These are phyloP conservation scores for Beauveria pseudobassiana DNA, from an alignment of 2,329 filamentous ascomycete genomes.

Conservation along the genomic window DNA sequence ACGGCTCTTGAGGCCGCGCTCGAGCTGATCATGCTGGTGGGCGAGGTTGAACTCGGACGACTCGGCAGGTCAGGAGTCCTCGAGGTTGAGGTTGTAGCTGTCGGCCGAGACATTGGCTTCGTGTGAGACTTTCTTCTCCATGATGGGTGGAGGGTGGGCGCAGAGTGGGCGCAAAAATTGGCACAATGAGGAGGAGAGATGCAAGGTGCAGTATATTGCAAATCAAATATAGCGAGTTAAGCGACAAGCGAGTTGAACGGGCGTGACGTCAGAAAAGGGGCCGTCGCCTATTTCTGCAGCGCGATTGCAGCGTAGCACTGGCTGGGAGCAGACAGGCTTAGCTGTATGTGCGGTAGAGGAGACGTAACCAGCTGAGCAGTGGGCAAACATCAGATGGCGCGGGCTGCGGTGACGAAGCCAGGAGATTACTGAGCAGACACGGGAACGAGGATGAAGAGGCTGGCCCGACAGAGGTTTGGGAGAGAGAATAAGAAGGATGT, in stretches of 20 bases:
- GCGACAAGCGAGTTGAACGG: not conserved
- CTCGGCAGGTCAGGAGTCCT: constrained; percentile 18
- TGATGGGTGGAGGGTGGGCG: not conserved
- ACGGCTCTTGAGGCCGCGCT: constrained; percentile 50
- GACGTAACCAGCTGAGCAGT: constrained; percentile 5
- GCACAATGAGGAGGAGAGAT: not conserved
- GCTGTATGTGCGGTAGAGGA: constrained; percentile 10
- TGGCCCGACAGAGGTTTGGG: not conserved
- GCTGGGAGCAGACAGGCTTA: not conserved
- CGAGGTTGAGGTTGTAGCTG: constrained; percentile 20
- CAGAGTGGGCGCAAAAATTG: too few relatives aligned
- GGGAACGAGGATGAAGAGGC: not conserved
- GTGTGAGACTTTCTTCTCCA: constrained; percentile 16
- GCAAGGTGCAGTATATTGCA: not conserved
- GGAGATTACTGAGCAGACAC: not conserved
- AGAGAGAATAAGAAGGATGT: not conserved
- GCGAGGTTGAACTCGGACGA: constrained; percentile 29
- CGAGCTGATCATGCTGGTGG: constrained; percentile 35
- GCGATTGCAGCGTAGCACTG: not conserved
- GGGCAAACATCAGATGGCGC: constrained; percentile 6
- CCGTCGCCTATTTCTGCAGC: not conserved
- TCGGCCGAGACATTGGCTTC: constrained; percentile 13
- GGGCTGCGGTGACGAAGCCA: not conserved
- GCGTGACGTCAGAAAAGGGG: constrained; percentile 1
- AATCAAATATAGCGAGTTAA: not conserved